phyloP scores from a whole-genome alignment of 2,329 filamentous ascomycete species.

The Fonsecaea nubica region DNA sequence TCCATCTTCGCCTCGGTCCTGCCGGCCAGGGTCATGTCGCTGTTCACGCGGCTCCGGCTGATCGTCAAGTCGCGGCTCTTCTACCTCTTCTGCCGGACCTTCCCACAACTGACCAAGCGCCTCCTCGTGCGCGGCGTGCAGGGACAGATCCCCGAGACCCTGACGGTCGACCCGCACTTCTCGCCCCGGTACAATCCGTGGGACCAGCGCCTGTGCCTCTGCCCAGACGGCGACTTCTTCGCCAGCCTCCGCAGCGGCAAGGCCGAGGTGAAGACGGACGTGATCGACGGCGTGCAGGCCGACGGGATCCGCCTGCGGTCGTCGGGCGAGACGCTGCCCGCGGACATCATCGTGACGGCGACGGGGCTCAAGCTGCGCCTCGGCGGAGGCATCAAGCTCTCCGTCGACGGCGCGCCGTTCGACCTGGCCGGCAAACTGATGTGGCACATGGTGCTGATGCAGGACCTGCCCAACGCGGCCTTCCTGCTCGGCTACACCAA shows the following conservation, averaged over 20 bases:
- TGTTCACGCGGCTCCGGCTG: conserved; percentile 48
- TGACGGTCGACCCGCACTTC: conserved; percentile 67
- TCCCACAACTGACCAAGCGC: not conserved
- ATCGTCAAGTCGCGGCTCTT: not conserved
- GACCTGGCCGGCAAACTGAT: conserved; percentile 46
- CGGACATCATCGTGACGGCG: conserved; percentile 53
- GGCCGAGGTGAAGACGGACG: conserved; percentile 61
- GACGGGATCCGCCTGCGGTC: conserved; percentile 57
- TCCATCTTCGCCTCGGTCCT: not conserved
- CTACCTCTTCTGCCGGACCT: conserved; percentile 7
- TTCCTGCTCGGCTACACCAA: conserved; percentile 53
- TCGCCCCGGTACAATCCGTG: conserved; percentile 69
- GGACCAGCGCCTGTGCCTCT: conserved; percentile 77
- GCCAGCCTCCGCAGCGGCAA: conserved; percentile 56
- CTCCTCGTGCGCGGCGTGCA: conserved; percentile 42
- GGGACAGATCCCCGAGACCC: conserved; percentile 46
- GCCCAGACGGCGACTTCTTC: conserved; percentile 66
- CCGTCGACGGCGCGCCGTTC: conserved; percentile 47
- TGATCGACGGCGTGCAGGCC: conserved; percentile 58
- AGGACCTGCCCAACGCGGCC: conserved; percentile 43
- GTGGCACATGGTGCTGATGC: conserved; percentile 7
- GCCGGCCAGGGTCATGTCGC: not conserved
- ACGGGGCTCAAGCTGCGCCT: conserved; percentile 51
- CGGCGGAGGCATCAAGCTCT: conserved; percentile 46
- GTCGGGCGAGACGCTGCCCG: conserved; percentile 50